Percentiles rank a stretch among this genome's conserved stretches.
phyloP scores from a whole-genome alignment of 306 rosid genomes.

The Sphenostylis stenocarpa region DNA sequence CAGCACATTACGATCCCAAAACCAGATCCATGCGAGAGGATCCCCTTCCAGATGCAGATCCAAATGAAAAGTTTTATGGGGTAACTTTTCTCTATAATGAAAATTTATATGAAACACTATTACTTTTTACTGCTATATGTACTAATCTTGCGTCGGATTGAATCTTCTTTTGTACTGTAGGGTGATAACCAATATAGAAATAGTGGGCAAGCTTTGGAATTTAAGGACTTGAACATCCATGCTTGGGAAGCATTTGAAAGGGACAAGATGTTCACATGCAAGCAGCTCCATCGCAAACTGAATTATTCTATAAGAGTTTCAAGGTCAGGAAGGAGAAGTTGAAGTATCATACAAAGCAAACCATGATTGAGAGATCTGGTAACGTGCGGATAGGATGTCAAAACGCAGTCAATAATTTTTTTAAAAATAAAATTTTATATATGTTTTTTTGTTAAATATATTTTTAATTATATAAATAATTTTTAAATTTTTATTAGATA shows the following conservation, averaged over 20 bases:
- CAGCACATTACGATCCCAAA: slow-evolving; percentile 36
- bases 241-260: slow-evolving; percentile 40
- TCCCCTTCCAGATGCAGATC: slow-evolving; percentile 77
- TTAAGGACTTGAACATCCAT: slow-evolving; percentile 37
- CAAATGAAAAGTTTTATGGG: slow-evolving; percentile 63
- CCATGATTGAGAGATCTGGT: slow-evolving; percentile 36
- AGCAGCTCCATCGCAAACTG: slow-evolving; percentile 66
- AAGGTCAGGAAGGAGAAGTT: slow-evolving; percentile 54
- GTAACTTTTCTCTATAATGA: slow-evolving; percentile 31
- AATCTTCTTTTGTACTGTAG: slow-evolving; percentile 2
- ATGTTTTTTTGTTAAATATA: too few relatives aligned
- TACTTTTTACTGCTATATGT: background rate
- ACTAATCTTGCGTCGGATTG: too few relatives aligned
- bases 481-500: too few relatives aligned
- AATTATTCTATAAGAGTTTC: slow-evolving; percentile 47
- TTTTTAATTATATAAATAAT: too few relatives aligned
- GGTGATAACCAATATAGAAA: slow-evolving; percentile 54
- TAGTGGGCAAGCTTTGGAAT: slow-evolving; percentile 38
- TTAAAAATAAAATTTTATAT: too few relatives aligned
- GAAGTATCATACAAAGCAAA: slow-evolving; percentile 57
- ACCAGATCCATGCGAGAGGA: slow-evolving; percentile 73
- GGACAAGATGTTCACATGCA: slow-evolving; percentile 71
- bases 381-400: slow-evolving; percentile 35
- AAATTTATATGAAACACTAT: background rate
- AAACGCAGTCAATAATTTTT: too few relatives aligned